Evolutionary conservation across 2,329 filamentous ascomycete species (phyloP), one percentile per base, ranked within the genome.

Genomic region (Penicillium janthinellum): DNA sequence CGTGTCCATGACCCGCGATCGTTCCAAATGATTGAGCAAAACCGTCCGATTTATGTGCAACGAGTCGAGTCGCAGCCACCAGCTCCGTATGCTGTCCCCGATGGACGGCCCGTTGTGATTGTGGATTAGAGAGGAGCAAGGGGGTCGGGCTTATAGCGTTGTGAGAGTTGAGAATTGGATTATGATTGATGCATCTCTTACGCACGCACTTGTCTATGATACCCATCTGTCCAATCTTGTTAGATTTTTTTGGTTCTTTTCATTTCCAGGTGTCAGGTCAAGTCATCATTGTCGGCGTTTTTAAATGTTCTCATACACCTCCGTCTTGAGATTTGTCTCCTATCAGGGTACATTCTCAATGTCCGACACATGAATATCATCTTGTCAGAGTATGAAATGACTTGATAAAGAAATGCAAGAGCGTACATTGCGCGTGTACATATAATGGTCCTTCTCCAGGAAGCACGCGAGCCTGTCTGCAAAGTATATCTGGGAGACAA

Each of bases 91-190:
- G 34, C 65, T 44, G 49, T 69, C 20, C 57, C 65, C 14, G 67
- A 68, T 25, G 66, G 64, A 48, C 63, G 68, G 52, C 59, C 60
- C 22, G 42, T 72, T 44, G 58, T 75, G 8, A 68, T 72, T 60
- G 66, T 73, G 53, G 73, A 75, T 65, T 74, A 57, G 65, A 37
- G 44, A 12, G 31, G 39, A 52, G 38, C 17, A n/a, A 28, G 35
- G 20, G 11, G 5, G 34, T 11, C 39, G 11, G 45, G 12, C 39
- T 44, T n/a, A 14, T 2, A 51, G 44, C 41, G 31, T 57, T 56
- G 12, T 47, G 50, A 22, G 22, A 41, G 17, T 49, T 38, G 31
- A 31, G 31, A 1, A 1, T 28, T 14, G 12, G 15, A 15, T 52
- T 34, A 42, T 22, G 31, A 56, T 58, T 56, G 31, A 44, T 63